Base-by-base conservation (phyloP, 176 grass and related monocot species). In the Raddia guianensis region DNA sequence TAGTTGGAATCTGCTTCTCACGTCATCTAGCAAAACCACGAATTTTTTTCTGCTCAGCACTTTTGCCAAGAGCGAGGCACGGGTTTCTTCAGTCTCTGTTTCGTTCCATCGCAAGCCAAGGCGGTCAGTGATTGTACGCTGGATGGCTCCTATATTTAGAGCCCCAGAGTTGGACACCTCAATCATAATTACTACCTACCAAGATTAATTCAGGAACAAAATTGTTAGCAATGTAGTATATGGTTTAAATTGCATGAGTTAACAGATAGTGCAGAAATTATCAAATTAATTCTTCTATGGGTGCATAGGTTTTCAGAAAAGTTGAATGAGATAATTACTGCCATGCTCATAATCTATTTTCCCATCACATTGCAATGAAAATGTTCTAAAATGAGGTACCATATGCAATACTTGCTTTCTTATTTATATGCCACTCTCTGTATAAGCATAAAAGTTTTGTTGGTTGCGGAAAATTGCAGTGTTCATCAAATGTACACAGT, bases 11-110 rank as follows among this genome's bases (percentile, higher is more conserved):
- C 71, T 48, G 6, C 66, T 37, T 79, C 85, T 12, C 7, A 93
- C 78, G 68, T 87, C 85, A 70, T 93, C 91, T 8, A 93, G 68
- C n/a, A 93, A 71, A 70, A 93, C 74, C 5, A 93, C 74, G 64
- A 86, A 93, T 40, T 65, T 88, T 20, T 87, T 94, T 50, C 47
- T 81, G 5, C 34, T 47, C 51, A 94, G 65, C 12, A 54, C 89
- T 82, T 84, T 89, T 3, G 48, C 66, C 33, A 94, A 68, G 8
- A 85, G 70, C 14, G 48, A 89, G 47, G 92, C 89, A 47, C 83
- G 86, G 8, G 63, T 32, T 21, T 62, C 44, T 21, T 79, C 72
- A 32, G 45, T 57, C 27, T 85, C 72, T 44, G 1, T 67, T 12
- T 87, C 83, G 43, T 86, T 56, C 92, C 83, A 94, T 1, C 52